phyloP scores from a whole-genome alignment of 371 early-diverging fungal genomes.

The Rhizomucor pusillus region DNA sequence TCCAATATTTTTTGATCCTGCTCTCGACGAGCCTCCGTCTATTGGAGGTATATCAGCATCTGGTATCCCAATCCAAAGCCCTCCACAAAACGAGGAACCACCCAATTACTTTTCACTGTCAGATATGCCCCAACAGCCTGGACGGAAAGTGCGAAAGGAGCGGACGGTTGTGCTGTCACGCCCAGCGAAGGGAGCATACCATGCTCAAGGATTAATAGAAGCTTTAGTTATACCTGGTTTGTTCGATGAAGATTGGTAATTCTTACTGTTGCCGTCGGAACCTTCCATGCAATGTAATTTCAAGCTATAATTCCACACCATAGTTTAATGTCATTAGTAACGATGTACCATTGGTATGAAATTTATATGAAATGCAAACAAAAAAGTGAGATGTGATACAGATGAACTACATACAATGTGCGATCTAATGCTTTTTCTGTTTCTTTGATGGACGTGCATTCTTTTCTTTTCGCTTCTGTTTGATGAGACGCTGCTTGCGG shows the following conservation, averaged over 20 bases:
- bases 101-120: conserved; percentile 44
- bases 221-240: conserved; percentile 26
- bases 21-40: conserved; percentile 38
- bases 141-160: conserved; percentile 35
- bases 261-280: too few species aligned
- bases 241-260: conserved; percentile 19
- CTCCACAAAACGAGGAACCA: conserved; percentile 36
- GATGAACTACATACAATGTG: too few species aligned
- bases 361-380: too few species aligned
- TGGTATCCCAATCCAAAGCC: too few species aligned
- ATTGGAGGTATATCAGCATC: conserved; percentile 25
- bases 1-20: conserved; percentile 41
- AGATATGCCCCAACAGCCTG: conserved; percentile 28
- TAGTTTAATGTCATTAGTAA: too few species aligned
- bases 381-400: too few species aligned
- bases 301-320: too few species aligned
- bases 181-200: conserved; percentile 20
- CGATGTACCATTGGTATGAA: too few species aligned
- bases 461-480: conserved; percentile 76
- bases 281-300: too few species aligned
- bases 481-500: conserved; percentile 74
- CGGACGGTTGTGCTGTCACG: conserved; percentile 33
- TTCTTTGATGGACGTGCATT: conserved; percentile 55
- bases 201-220: conserved; percentile 26
- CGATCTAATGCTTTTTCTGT: conserved; percentile 6